Conservation (phyloP, 2,329 filamentous ascomycete species). For the Corynespora cassiicola region DNA sequence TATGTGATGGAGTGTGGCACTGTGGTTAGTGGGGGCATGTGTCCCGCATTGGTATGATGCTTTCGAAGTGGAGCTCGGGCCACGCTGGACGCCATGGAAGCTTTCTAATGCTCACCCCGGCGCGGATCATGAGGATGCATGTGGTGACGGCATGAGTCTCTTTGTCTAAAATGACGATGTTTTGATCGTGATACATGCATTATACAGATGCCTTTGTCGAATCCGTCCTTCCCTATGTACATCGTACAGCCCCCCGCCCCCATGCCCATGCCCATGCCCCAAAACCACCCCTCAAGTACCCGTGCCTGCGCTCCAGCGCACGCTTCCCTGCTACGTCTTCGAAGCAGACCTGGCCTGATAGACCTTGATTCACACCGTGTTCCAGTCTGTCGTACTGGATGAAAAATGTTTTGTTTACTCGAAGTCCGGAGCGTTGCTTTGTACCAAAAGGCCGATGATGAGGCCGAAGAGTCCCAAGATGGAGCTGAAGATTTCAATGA, state of each 20-base stretch:
- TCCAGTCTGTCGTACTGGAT: too few species aligned
- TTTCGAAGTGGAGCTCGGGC: slow-evolving; percentile 29
- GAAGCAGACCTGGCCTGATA: slow-evolving; percentile 1
- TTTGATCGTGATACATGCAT: slow-evolving; percentile 48
- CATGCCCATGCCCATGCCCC: slow-evolving; percentile 11
- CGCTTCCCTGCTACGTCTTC: slow-evolving; percentile 6
- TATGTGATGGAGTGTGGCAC: slow-evolving; percentile 6
- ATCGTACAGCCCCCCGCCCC: slow-evolving; percentile 34
- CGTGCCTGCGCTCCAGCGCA: slow-evolving; percentile 19
- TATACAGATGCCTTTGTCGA: slow-evolving; percentile 36
- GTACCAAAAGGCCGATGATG: slow-evolving; percentile 90
- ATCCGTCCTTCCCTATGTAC: slow-evolving; percentile 36
- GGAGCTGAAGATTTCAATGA: slow-evolving; percentile 99
- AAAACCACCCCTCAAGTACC: slow-evolving; percentile 10
- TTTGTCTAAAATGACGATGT: too few species aligned
- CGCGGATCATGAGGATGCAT: too few species aligned
- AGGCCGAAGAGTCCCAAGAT: slow-evolving; percentile 95
- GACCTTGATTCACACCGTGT: neutral
- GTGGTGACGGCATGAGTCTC: too few species aligned
- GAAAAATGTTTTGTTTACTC: slow-evolving; percentile 31
- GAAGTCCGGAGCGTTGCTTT: slow-evolving; percentile 82
- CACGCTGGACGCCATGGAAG: too few species aligned
- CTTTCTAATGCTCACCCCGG: too few species aligned
- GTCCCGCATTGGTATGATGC: too few species aligned
- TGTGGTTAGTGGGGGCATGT: slow-evolving; percentile 25